phyloP scores from a whole-genome alignment of 331 rosid genomes.

The Phaseolus coccineus region DNA sequence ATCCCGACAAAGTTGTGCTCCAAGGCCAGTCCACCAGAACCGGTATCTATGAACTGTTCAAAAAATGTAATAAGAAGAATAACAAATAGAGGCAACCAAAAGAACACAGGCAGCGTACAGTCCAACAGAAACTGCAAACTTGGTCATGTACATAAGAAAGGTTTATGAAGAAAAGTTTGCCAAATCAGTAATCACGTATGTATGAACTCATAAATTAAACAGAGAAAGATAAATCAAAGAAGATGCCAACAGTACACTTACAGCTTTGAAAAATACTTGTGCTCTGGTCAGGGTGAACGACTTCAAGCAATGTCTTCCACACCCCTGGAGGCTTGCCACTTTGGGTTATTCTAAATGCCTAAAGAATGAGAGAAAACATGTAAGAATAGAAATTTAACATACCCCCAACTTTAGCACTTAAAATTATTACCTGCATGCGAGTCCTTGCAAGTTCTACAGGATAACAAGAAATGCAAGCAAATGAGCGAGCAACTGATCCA shows the following conservation, averaged over 20 bases:
- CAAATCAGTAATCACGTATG: conserved; percentile 21
- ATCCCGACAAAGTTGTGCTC: conserved; percentile 94
- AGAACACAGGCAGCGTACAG: conserved; percentile 11
- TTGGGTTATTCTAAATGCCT: conserved; percentile 77
- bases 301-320: conserved; percentile 80
- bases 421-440: conserved; percentile 85
- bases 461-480: conserved; percentile 90
- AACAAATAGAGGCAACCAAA: conserved; percentile 33
- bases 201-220: conserved; percentile 31
- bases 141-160: neutral
- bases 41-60: conserved; percentile 72
- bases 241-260: conserved; percentile 44
- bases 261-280: conserved; percentile 61
- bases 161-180: neutral
- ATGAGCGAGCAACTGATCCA: conserved; percentile 88
- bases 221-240: conserved; percentile 32
- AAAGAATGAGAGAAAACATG: conserved; percentile 23
- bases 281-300: conserved; percentile 58
- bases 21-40: conserved; percentile 94
- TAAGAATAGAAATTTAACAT: conserved; percentile 14
- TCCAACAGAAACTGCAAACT: conserved; percentile 23
- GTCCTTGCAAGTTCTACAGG: conserved; percentile 95
- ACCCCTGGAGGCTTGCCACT: conserved; percentile 82
- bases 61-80: conserved; percentile 11
- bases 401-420: neutral